phyloP scores from a whole-genome alignment of 257 asterid genomes.

The Haberlea rhodopensis region DNA sequence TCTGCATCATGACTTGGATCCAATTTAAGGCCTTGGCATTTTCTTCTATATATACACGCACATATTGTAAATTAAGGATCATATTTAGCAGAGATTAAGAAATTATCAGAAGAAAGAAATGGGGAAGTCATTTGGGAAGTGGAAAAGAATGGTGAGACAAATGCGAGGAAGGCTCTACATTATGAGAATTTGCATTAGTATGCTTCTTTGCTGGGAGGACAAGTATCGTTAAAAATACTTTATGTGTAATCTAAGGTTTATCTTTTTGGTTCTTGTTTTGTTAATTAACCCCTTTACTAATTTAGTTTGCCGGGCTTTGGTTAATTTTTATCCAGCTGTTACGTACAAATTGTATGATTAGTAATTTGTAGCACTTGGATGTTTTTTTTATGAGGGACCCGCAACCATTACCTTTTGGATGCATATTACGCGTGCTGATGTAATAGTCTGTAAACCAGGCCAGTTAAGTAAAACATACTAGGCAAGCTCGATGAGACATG shows the following conservation, averaged over 20 bases:
- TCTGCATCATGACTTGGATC: neutral
- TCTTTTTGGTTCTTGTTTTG: neutral
- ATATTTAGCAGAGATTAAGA: neutral
- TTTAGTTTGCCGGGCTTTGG: no score
- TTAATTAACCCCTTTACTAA: neutral
- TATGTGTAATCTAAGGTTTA: neutral
- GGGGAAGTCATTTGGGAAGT: conserved; percentile 38
- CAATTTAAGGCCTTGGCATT: neutral
- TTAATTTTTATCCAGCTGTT: no score
- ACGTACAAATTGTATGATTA: neutral
- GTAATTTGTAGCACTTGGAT: neutral
- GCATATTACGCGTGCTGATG: no score
- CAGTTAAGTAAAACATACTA: no score
- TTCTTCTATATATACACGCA: neutral
- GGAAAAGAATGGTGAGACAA: conserved; percentile 47
- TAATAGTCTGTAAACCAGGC: no score
- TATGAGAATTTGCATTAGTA: conserved; percentile 45
- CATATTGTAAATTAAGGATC: no score
- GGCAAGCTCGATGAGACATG: no score
- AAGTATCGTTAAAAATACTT: conserved; percentile 25
- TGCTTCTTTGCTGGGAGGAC: conserved; percentile 46
- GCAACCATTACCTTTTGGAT: no score
- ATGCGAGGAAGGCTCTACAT: conserved; percentile 42
- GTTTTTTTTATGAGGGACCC: no score
- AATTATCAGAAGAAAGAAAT: conserved; percentile 6